Percentiles rank a stretch among this genome's conserved stretches.
phyloP scores from a whole-genome alignment of 768 basidiomycete genomes.

The Lactarius pseudohatsudake region DNA sequence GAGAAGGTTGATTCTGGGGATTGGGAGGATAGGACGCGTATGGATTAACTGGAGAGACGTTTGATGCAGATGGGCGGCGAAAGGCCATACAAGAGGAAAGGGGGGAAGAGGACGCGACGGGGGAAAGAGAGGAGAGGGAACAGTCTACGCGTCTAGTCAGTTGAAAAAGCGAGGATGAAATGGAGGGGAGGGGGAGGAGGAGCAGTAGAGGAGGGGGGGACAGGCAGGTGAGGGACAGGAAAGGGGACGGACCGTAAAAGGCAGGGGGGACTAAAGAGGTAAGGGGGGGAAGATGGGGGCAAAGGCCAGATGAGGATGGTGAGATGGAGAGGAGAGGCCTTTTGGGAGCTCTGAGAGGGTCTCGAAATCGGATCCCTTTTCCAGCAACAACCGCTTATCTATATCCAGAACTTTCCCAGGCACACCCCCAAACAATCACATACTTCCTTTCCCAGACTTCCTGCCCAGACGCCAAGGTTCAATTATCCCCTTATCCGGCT shows the following conservation, averaged over 20 bases:
- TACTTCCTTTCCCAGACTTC: slow-evolving; percentile 29
- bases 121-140: not conserved
- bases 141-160: not conserved
- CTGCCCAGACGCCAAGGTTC: slow-evolving; percentile 29
- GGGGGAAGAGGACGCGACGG: not conserved
- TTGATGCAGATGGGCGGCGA: slow-evolving; percentile 24
- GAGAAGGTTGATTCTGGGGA: slow-evolving; percentile 13
- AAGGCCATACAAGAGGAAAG: slow-evolving; percentile 27
- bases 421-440: slow-evolving; percentile 30
- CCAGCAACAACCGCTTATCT: slow-evolving; percentile 33
- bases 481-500: slow-evolving; percentile 29
- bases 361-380: slow-evolving; percentile 31
- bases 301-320: slow-evolving; percentile 26
- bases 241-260: slow-evolving; percentile 30
- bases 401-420: slow-evolving; percentile 33
- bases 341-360: slow-evolving; percentile 29
- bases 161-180: not conserved
- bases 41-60: slow-evolving; percentile 20
- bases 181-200: not conserved
- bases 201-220: not conserved
- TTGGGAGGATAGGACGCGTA: slow-evolving; percentile 20
- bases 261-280: slow-evolving; percentile 32
- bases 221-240: slow-evolving; percentile 1
- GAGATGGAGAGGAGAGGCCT: slow-evolving; percentile 27
- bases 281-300: slow-evolving; percentile 30